Percentiles rank a stretch among this genome's conserved stretches.
Evolutionary conservation across 148 eudicot genomes (phyloP).

Genomic region (Camellia japonica): DNA sequence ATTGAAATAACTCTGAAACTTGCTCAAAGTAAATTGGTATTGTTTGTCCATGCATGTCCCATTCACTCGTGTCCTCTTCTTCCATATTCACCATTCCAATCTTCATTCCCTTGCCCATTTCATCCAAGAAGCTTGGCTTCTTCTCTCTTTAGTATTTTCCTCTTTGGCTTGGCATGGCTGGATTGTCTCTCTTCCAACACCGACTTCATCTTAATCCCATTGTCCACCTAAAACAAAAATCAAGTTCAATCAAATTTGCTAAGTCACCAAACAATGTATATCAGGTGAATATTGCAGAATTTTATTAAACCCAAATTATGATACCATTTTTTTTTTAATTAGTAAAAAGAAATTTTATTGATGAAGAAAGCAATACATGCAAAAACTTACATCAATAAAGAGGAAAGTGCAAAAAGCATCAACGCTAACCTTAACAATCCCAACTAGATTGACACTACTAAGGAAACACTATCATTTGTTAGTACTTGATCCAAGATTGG

Average conservation of each 20-base stretch:
- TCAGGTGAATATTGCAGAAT: too few relatives aligned
- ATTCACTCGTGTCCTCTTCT: conserved; percentile 58
- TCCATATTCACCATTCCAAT: conserved; percentile 83
- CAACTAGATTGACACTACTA: too few relatives aligned
- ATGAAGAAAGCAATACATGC: too few relatives aligned
- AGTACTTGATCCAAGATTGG: too few relatives aligned
- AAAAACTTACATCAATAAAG: too few relatives aligned
- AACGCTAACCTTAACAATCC: too few relatives aligned
- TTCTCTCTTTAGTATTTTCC: conserved; percentile 35
- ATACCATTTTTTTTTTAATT: too few relatives aligned
- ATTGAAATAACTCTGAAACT: conserved; percentile 60
- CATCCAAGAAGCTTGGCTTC: conserved; percentile 61
- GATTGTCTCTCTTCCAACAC: conserved; percentile 51
- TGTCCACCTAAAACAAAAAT: conserved; percentile 39
- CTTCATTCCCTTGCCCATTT: conserved; percentile 45
- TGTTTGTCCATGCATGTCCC: conserved; percentile 44
- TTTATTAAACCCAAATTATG: too few relatives aligned
- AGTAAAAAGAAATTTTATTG: too few relatives aligned
- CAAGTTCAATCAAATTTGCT: neutral
- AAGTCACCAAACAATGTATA: neutral
- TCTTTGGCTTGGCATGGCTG: conserved; percentile 21
- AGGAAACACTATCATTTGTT: too few relatives aligned
- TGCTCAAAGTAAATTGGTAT: conserved; percentile 44
- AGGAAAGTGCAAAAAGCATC: too few relatives aligned
- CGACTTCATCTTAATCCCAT: conserved; percentile 74